Conservation (phyloP, 495 filamentous ascomycete genomes). For the Thozetella sp. region DNA sequence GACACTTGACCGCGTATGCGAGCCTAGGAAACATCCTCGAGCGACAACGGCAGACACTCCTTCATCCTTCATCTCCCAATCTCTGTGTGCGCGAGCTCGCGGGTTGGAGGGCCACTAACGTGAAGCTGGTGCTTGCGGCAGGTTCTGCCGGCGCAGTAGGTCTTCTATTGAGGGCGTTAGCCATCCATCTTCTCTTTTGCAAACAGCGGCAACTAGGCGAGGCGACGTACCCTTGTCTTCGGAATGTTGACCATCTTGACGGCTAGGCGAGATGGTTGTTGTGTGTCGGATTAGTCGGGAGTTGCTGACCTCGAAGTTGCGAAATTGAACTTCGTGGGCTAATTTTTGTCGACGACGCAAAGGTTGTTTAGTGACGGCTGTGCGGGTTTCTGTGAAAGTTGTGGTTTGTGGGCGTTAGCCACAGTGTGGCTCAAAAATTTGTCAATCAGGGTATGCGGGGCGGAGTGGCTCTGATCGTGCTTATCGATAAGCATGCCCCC, state of each 20-base stretch:
- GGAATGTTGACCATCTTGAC: slow-evolving; percentile 45
- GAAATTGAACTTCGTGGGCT: slow-evolving; percentile 2
- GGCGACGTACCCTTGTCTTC: slow-evolving; percentile 23
- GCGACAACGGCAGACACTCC: too few species aligned
- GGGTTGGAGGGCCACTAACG: neutral
- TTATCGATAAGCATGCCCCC: neutral
- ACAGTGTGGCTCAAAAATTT: slow-evolving; percentile 1
- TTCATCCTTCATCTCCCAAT: too few species aligned
- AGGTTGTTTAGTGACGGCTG: neutral
- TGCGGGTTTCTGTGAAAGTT: neutral
- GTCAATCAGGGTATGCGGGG: neutral
- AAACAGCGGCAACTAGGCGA: neutral
- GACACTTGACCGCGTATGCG: too few species aligned
- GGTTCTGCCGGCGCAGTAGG: slow-evolving; percentile 87
- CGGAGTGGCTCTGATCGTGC: neutral
- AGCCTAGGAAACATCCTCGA: too few species aligned
- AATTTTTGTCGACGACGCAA: slow-evolving; percentile 3
- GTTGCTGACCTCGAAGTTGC: slow-evolving; percentile 15
- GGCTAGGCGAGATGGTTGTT: slow-evolving; percentile 17
- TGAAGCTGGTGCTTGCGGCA: slow-evolving; percentile 79
- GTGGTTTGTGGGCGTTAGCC: neutral
- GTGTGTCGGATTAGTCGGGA: slow-evolving; percentile 12
- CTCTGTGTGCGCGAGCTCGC: too few species aligned
- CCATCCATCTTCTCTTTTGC: slow-evolving; percentile 14
- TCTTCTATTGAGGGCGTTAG: slow-evolving; percentile 31